Conservation (phyloP, 192 early-diverging fungal species). For the Coemansia sp. region DNA sequence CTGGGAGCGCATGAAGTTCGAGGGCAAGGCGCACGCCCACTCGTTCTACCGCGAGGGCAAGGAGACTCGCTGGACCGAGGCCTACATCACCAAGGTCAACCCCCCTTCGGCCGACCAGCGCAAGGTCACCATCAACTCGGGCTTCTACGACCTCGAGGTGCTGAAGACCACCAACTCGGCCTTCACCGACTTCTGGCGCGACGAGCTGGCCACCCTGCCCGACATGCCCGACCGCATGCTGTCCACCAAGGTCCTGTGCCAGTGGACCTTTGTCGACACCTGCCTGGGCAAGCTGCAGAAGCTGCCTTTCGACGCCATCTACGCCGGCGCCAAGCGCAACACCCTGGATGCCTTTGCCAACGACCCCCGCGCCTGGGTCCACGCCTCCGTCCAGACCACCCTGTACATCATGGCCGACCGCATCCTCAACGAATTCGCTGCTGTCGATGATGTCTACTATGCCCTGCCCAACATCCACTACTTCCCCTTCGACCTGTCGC, state of each 20-base stretch:
- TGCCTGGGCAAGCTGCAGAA: slow-evolving; percentile 12
- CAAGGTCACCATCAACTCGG: slow-evolving; percentile 56
- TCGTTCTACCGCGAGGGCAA: slow-evolving; percentile 70
- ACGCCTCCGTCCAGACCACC: slow-evolving; percentile 77
- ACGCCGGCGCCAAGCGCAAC: slow-evolving; percentile 56
- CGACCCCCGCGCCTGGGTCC: slow-evolving; percentile 58
- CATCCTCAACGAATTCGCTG: slow-evolving; percentile 56
- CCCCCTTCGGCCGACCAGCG: slow-evolving; percentile 10
- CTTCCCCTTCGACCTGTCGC: slow-evolving; percentile 67
- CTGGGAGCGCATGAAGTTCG: slow-evolving; percentile 70
- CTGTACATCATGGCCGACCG: slow-evolving; percentile 72
- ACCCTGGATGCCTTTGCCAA: slow-evolving; percentile 74
- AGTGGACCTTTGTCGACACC: slow-evolving; percentile 54
- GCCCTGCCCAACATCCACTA: slow-evolving; percentile 77
- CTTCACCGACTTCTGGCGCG: slow-evolving; percentile 68
- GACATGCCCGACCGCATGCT: slow-evolving; percentile 75
- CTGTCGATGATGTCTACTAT: slow-evolving; percentile 60
- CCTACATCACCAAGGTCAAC: slow-evolving; percentile 45
- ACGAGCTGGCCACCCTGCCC: slow-evolving; percentile 69
- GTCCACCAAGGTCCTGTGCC: slow-evolving; percentile 67
- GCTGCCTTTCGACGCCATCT: slow-evolving; percentile 56
- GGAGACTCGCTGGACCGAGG: slow-evolving; percentile 60
- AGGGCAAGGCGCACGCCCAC: slow-evolving; percentile 62
- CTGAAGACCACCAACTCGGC: slow-evolving; percentile 82
- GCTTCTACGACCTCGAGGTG: slow-evolving; percentile 67